Conservation (phyloP, 495 filamentous ascomycete species). For the Penicillium salamii region DNA sequence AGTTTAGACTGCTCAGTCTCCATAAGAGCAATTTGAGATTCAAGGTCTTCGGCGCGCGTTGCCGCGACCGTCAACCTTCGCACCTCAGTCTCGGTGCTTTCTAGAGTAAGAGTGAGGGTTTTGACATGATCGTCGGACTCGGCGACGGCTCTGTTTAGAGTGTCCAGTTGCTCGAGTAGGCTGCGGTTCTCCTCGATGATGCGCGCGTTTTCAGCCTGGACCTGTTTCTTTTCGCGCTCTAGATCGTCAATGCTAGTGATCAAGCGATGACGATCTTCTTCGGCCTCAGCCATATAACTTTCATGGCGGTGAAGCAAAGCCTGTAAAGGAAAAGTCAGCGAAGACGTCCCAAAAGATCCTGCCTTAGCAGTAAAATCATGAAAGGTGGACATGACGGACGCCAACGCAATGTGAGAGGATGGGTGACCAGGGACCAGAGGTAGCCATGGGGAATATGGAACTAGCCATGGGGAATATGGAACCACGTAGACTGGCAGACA, state of each 20-base stretch:
- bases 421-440: conserved; percentile 17
- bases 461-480: conserved; percentile 12
- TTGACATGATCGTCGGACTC: conserved; percentile 74
- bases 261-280: conserved; percentile 73
- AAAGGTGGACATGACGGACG: conserved; percentile 38
- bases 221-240: conserved; percentile 70
- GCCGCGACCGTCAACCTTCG: conserved; percentile 70
- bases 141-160: conserved; percentile 67
- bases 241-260: conserved; percentile 67
- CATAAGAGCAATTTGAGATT: conserved; percentile 70
- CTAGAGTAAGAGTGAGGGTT: conserved; percentile 66
- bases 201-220: conserved; percentile 69
- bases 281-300: conserved; percentile 84
- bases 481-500: neutral
- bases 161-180: conserved; percentile 78
- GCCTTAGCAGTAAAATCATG: conserved; percentile 17
- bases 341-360: conserved; percentile 30
- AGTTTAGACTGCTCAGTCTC: conserved; percentile 77
- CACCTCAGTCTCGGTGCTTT: conserved; percentile 72
- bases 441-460: conserved; percentile 12
- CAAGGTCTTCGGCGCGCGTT: conserved; percentile 68
- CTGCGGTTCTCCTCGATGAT: conserved; percentile 75
- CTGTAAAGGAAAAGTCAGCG: conserved; percentile 76
- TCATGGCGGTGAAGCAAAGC: conserved; percentile 89
- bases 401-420: conserved; percentile 32